Base-by-base conservation (phyloP, 2,329 filamentous ascomycete species). In the Aspergillus ibericus region DNA sequence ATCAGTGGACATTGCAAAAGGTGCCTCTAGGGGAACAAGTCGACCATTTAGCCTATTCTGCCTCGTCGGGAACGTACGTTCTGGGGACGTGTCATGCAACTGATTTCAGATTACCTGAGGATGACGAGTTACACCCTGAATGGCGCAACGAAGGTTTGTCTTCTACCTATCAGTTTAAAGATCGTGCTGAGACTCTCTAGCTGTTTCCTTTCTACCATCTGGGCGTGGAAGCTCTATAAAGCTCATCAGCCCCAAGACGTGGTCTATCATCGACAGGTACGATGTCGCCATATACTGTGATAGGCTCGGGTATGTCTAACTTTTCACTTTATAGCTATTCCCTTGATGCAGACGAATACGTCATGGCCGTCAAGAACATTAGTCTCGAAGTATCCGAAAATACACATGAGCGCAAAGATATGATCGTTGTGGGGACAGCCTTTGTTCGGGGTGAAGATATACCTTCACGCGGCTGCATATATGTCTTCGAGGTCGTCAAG, bases 381-480 rank as follows among this genome's bases (percentile, higher is more conserved):
- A 89, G 90, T 55, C 84, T 99, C 13, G 95, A 98, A 74, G 83
- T 96, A 7, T 97, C 93, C 0, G 95, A 99, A 75, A 87, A 88
- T 34, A 97, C 92, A 0, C 91, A 95, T 70, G 90, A 96, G 72
- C 87, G 92, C 15, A 89, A 87, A 68, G 88, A 90, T 69, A 83
- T 98, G 48, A 83, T 99, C 52, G 87, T 88, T 0, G 88, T 97
- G 1, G 95, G 93, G 13, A 96, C 93, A 0, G 89, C 92, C 1
- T 84, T 95, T 25, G 84, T 88, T n/a, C 89, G 89, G 60, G 95
- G 95, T 40, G 95, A 99, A 76, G 95, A 98, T 69, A 85, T 96
- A 57, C 88, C 93, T 0, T 89, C 92, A 0, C 87, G 90, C 47
- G 95, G 95, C 2, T 85, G 89, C 40, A 85, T 99, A 38, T 92